Base-by-base conservation (phyloP, 768 basidiomycete genomes). In the Russula sp. region DNA sequence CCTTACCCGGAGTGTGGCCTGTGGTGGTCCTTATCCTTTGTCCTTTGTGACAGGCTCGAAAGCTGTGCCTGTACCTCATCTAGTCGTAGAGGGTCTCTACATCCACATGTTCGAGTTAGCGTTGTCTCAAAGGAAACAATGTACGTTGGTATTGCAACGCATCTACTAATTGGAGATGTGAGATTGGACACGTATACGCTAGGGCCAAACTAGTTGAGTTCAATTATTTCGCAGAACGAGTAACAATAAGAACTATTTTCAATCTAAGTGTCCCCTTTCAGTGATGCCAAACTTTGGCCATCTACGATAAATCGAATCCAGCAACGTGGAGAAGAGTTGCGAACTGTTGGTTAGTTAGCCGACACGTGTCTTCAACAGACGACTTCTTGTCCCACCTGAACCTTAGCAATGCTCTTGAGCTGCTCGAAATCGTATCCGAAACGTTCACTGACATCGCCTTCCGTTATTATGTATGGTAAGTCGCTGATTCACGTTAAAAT, bases 341-440 rank as follows among this genome's bases (percentile, higher is more conserved):
- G 64, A 78, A 70, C 71, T 71, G 34, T 22, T 29, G 14, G 10
- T 7, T 1, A 25, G 45, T 55, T 22, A 56, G 63, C 46, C 32
- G 29, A 49, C 34, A 13, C 48, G 39, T 11, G 39, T 32, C 16
- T n/a, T 11, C n/a, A 25, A 43, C 6, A 42, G 29, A 25, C 14
- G 34, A 29, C 41, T 5, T 20, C 14, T 29, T 20, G 6, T 71
- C 80, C 41, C 66, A 87, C 89, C 78, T 93, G 88, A 10, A 94
- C 92, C 75, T 92, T 93, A 5, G 91, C 88, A 66, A 96, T 94
- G 16, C 84, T 83, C 67, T 77, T 81, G 58, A 95, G 73, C 72
- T 97, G 94, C 20, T 85, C 77, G 59, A 96, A 80, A 71, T 94
- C 92, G 70, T 88, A 97, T 16, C 89, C 88, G 34, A 80, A 79